Base-by-base conservation (phyloP, 257 asterid genomes). In the Solanum sparsipilum region DNA sequence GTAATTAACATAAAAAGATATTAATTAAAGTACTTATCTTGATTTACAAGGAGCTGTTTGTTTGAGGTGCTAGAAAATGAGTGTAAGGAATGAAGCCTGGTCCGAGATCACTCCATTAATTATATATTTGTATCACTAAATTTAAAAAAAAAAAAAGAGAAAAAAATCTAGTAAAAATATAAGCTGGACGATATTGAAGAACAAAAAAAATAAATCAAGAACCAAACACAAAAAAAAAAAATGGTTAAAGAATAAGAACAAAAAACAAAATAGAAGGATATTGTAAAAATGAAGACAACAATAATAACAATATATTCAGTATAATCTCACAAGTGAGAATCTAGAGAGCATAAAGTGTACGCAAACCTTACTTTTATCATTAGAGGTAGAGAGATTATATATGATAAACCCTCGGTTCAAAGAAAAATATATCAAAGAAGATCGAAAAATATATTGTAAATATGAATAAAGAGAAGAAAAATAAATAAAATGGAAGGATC, bases 41-140 rank as follows among this genome's bases (percentile, higher is more conserved):
- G 84, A 41, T 78, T 41, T 25, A 0, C 63, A 76, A 39, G 84
- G 84, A 79, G 65, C 38, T 79, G n/a, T 79, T 44, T 46, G 38
- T 9, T 79, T 79, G 85, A 8, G 25, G 25, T 44, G 16, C 13
- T 86, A 91, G 90, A 90, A 91, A 90, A 84, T 73, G 91, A 89
- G 95, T 27, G 94, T 90, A 91, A 91, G 94, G 94, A 95, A 93
- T 94, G 97, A 95, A 95, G 98, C 98, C 98, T 95, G 98, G 98
- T 95, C 98, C 98, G 98, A 95, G 94, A 95, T 89, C 93, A 73
- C 35, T 83, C 41, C 56, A 25, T 73, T 63, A 63, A 63, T 63
- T 63, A 23, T 63, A 23, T 23, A 63, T 63, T 63, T 63, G 70
- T 63, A 13, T 63, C 31, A 23, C 31, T 23, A 63, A 9, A 63